Evolutionary conservation across 2,329 filamentous ascomycete genomes (phyloP), one percentile per base, ranked within the genome.

Genomic region (Ramularia collo-cygni): DNA sequence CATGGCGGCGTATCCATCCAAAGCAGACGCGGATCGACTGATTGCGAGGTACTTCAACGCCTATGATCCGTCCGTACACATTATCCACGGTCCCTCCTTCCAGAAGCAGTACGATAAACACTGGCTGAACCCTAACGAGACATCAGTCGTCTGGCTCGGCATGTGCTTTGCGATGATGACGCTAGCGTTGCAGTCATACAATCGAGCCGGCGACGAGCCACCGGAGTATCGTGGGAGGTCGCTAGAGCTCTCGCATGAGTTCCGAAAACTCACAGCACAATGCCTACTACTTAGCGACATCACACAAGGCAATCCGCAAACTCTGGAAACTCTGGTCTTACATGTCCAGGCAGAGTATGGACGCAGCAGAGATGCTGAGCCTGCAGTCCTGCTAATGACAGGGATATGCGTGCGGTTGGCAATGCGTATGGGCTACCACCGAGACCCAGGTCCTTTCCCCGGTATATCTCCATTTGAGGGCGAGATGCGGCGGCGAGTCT

Each of bases 11-110:
- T 74, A 96, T 29, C 92, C 92, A 2, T 73, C 82, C 0, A 90
- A 88, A 58, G 79, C 84, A 27, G 83, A 80, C 16, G 83, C 92
- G n/a, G 79, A 95, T 55, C 81, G 86, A 16, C 71, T 96, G 13
- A 83, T 95, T 46, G 81, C 82, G 46, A 79, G 90, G 44, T 98
- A 93, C 59, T 95, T 96, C 69, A 90, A 90, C 59, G 90, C 84
- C 18, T 79, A 77, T 51, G 78, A 81, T 51, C 78, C 77, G 10
- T 72, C 74, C 18, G 74, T 77, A 36, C 74, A 71, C 41, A 71
- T 72, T 41, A 67, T 73, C 39, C 68, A 72, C 43, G 81, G 81
- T 0, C 89, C 88, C 8, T 89, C 86, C 0, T 95, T 95, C 55
- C 80, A 90, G 56, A 77, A 82, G 54, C 65, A 79, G 60, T 82